These are phyloP conservation scores for Takakia lepidozioides DNA, from an alignment of 225 moss, liverwort and hornwort genomes.

Conservation along the genomic window DNA sequence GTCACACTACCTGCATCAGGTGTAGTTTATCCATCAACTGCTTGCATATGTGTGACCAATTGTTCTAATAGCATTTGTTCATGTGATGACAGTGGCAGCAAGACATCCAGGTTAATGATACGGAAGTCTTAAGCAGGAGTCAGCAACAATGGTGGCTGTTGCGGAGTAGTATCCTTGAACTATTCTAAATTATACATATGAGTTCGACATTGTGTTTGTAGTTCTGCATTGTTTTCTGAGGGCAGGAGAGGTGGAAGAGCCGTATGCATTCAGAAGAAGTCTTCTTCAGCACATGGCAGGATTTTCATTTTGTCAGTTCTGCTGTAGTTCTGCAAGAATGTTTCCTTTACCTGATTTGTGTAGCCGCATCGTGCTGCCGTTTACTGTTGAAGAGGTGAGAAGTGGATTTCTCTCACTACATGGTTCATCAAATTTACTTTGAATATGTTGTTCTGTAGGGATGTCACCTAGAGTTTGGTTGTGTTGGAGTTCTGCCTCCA, in stretches of 20 bases:
- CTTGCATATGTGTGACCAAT: no score
- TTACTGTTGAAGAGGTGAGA: slow-evolving; percentile 68
- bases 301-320: background rate
- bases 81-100: no score
- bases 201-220: background rate
- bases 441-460: no score
- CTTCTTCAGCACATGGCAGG: background rate
- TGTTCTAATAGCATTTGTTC: no score
- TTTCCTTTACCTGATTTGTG: slow-evolving; percentile 19
- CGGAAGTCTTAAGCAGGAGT: background rate
- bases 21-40: no score
- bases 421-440: no score
- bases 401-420: no score
- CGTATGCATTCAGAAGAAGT: background rate
- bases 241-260: background rate
- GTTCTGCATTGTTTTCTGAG: background rate
- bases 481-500: no score
- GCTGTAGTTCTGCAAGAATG: background rate
- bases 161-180: slow-evolving; percentile 61
- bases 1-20: no score
- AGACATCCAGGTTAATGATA: no score
- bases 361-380: slow-evolving; percentile 72
- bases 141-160: slow-evolving; percentile 36
- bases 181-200: background rate
- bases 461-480: no score